Base-by-base conservation (phyloP, 306 rosid genomes). In the Citrullus colocynthis region DNA sequence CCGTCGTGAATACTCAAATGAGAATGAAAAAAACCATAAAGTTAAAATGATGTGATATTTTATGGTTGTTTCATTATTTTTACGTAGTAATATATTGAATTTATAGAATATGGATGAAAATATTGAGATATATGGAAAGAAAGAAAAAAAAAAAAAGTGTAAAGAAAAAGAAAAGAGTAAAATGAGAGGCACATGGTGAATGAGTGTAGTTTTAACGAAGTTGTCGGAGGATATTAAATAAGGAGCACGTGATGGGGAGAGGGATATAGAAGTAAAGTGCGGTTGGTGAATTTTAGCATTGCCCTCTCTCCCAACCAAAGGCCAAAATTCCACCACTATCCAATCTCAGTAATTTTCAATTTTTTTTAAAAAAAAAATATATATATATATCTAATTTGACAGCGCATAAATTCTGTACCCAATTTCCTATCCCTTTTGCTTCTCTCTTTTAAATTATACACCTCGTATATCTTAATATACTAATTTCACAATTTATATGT, bases 231-330 rank as follows among this genome's bases (percentile, higher is more conserved):
- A 85, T 76, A 80, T 64, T 82, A 79, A 77, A 79, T 82, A 76
- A 63, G 82, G 80, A 77, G 81, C 88, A 85, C 83, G 88, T 85
- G 88, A 82, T 81, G 74, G 83, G 34, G 30, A 15, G 7, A 77
- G 81, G 75, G 75, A 39, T 11, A 67, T 30, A 9, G 21, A 44
- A 30, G 55, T 11, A 52, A 76, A 78, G 73, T 75, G 48, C 8
- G 28, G 71, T 64, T 64, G 48, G 48, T 64, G 48, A 32, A 32
- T 64, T 64, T 64, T 64, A 36, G 48, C 66, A 57, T 57, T n/a
- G 21, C 63, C 69, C 42, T 34, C 37, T 58, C 28, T 24, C 28
- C 15, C 34, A 55, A 55, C 32, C 66, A 60, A 60, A 60, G 28
- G 65, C 65, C 65, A 61, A 61, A 57, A 61, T 34, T 8, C 45